phyloP scores from a whole-genome alignment of 2,329 filamentous ascomycete species.

The Chaetoscypha palmicola region DNA sequence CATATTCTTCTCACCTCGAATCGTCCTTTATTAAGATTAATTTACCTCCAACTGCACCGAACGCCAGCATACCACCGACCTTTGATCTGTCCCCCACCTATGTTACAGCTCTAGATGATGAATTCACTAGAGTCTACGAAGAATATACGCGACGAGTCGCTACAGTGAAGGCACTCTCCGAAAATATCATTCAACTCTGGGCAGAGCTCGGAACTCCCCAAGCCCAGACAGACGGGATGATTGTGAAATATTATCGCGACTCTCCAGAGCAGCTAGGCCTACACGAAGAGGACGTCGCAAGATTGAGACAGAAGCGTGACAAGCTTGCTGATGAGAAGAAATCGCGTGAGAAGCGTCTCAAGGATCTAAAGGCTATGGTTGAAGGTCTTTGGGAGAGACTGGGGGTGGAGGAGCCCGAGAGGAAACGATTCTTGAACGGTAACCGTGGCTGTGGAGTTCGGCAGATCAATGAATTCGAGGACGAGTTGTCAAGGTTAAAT shows the following conservation, averaged over 20 bases:
- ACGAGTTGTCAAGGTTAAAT: constrained; percentile 77
- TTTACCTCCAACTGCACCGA: constrained; percentile 73
- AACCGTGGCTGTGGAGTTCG: constrained; percentile 88
- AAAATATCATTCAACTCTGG: constrained; percentile 91
- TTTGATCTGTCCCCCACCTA: constrained; percentile 94
- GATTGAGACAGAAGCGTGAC: constrained; percentile 68
- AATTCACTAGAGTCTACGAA: constrained; percentile 93
- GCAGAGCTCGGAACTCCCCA: constrained; percentile 91
- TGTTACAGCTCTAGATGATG: constrained; percentile 75
- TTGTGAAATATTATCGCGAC: constrained; percentile 85
- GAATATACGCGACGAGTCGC: constrained; percentile 83
- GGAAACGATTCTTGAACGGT: constrained; percentile 74
- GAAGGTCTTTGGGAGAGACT: constrained; percentile 85
- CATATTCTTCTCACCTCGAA: constrained; percentile 94
- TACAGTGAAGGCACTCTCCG: constrained; percentile 65
- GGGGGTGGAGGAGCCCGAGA: constrained; percentile 72
- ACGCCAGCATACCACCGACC: constrained; percentile 67
- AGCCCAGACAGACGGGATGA: constrained; percentile 78
- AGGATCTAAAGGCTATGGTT: constrained; percentile 69
- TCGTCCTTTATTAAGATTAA: constrained; percentile 77
- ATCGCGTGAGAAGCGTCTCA: constrained; percentile 65
- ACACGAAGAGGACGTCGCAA: constrained; percentile 75
- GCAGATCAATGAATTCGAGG: constrained; percentile 92
- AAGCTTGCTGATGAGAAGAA: constrained; percentile 85
- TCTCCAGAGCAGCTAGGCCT: constrained; percentile 90